A percentile compares a stretch with the other conserved stretches of the same genome.
Conservation (phyloP, 2,329 filamentous ascomycete genomes). For the Botrytis hyacinthi region DNA sequence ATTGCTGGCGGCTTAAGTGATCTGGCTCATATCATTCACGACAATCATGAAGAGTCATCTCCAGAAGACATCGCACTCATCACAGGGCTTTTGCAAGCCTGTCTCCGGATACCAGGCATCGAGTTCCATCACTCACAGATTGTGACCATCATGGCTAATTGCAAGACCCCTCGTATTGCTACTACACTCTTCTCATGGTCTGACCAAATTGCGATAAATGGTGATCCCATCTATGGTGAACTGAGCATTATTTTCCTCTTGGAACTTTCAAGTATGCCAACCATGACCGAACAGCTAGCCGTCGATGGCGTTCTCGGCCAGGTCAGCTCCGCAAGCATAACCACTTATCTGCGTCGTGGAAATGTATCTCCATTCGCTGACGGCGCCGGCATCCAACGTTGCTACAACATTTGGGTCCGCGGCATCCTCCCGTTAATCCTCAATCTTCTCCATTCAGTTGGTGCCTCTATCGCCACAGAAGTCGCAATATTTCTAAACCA, state of each 20-base stretch:
- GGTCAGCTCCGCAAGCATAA: conserved; percentile 75
- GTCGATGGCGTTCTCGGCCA: conserved; percentile 80
- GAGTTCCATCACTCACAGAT: conserved; percentile 70
- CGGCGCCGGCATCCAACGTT: conserved; percentile 62
- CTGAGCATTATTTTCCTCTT: conserved; percentile 86
- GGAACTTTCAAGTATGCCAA: conserved; percentile 76
- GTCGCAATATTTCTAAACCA: conserved; percentile 85
- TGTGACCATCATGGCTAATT: conserved; percentile 65
- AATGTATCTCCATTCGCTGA: conserved; percentile 78
- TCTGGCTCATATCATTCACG: conserved; percentile 78
- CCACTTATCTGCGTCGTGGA: conserved; percentile 69
- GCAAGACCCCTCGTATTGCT: conserved; percentile 76
- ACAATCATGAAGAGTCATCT: conserved; percentile 60
- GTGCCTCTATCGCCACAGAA: conserved; percentile 77
- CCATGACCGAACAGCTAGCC: conserved; percentile 85
- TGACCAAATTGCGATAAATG: conserved; percentile 72
- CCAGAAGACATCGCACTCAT: conserved; percentile 84
- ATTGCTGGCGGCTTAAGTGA: conserved; percentile 81
- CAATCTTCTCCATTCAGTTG: conserved; percentile 81
- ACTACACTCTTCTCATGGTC: conserved; percentile 92
- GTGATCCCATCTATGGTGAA: conserved; percentile 90
- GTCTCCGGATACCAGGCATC: conserved; percentile 74
- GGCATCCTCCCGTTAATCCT: conserved; percentile 85
- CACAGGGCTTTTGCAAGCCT: conserved; percentile 83
- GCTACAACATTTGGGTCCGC: conserved; percentile 87